Base-by-base conservation (phyloP, 805 yeast genomes). In the Zygotorulaspora danielsina region DNA sequence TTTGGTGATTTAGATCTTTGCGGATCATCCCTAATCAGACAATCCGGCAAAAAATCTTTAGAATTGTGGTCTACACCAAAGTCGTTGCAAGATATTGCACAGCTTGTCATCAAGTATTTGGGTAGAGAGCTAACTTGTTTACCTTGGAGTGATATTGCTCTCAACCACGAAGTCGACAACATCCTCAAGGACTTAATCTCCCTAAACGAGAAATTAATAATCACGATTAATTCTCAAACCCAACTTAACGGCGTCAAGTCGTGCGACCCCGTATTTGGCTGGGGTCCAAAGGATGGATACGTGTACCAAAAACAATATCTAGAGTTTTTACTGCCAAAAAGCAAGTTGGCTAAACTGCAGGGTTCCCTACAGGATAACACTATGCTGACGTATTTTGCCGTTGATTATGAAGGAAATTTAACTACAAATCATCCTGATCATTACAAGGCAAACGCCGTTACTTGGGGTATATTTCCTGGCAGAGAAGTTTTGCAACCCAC, bases 401-500 rank as follows among this genome's bases (percentile, higher is more conserved):
- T 85, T 51, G 75, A 75, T 52, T 56, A 66, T 22, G 74, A 77
- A 2, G 78, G 75, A 30, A 63, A 76, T 29, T 67, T 88, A 33
- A 39, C 59, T 13, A 76, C 95, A 35, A 89, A 89, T 62, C 78
- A 87, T 34, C 73, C 73, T 17, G 79, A 76, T 32, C 85, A 80
- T 42, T 57, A 69, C 25, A 83, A 79, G 46, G 88, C 94, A 48
- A 89, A 86, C 57, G 96, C 97, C 6, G 97, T 90, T 41, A 90
- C 97, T 13, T 90, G 97, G 97, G 97, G 97, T 48, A 87, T 89
- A 39, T 88, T 86, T 78, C 97, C 97, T 19, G 96, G 96, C 26
- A 83, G 82, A 57, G 97, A 90, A 66, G 84, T 90, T 38, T 72
- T 86, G 48, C 97, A 90, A 67, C 97, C 97, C 37, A 90, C 97